Evolutionary conservation across 441 rosid species (phyloP).

Genomic region (Pelargonium cotyledonis): DNA sequence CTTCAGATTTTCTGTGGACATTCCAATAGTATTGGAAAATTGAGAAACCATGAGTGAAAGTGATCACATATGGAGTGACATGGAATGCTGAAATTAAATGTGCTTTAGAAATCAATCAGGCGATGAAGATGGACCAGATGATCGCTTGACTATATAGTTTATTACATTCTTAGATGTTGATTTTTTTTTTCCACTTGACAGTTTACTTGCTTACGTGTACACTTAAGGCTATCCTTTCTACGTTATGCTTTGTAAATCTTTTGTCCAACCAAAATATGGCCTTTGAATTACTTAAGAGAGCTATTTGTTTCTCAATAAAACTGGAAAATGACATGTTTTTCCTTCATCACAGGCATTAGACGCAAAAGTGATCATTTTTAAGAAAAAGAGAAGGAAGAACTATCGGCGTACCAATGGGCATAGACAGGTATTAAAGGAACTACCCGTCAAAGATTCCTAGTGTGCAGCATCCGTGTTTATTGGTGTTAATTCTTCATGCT

Average conservation of each 20-base stretch:
- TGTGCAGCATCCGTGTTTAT: not conserved
- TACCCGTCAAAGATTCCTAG: no score
- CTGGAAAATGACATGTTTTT: not conserved
- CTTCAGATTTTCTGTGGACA: not conserved
- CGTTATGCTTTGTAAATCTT: no score
- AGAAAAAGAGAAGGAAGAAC: conserved; percentile 90
- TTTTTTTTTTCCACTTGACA: no score
- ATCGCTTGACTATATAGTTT: no score
- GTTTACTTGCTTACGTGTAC: no score
- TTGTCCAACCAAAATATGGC: not conserved
- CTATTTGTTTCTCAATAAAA: not conserved
- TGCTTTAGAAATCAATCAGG: no score
- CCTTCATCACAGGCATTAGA: conserved; percentile 60
- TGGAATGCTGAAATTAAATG: not conserved
- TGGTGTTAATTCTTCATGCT: not conserved
- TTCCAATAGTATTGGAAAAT: not conserved
- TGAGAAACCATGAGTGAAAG: not conserved
- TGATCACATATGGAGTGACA: not conserved
- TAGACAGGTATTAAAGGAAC: conserved; percentile 55
- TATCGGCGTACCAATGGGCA: conserved; percentile 90
- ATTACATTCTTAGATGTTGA: no score
- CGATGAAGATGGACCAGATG: no score
- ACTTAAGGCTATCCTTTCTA: no score
- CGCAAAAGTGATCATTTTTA: conserved; percentile 87
- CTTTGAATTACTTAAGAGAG: not conserved